Conservation (phyloP, 306 rosid genomes). For the Trifolium pratense region DNA sequence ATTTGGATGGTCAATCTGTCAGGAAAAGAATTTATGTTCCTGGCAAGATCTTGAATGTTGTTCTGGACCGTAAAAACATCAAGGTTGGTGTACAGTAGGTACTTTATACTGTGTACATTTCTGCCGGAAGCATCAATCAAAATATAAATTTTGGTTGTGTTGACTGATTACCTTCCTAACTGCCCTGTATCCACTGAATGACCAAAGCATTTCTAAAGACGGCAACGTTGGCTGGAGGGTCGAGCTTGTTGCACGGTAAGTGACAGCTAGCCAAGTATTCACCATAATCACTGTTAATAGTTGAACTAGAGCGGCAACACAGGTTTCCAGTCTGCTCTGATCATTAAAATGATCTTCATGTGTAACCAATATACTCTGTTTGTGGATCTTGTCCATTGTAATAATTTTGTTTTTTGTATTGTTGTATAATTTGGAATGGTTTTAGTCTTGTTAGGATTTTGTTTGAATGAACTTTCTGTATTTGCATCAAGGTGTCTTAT, state of each 20-base stretch:
- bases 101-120: conserved; percentile 9
- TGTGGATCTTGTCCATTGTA: not conserved
- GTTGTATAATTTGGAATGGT: not conserved
- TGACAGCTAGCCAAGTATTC: conserved; percentile 4
- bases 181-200: conserved; percentile 14
- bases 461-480: conserved; percentile 3
- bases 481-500: not conserved
- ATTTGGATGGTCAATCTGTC: conserved; percentile 64
- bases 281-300: not conserved
- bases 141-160: conserved; percentile 14
- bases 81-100: conserved; percentile 56
- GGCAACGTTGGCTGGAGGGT: conserved; percentile 4
- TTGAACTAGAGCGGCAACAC: not conserved
- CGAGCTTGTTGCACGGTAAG: conserved; percentile 20
- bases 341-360: not conserved
- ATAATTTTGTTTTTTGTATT: not conserved
- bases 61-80: conserved; percentile 69
- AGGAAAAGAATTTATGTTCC: conserved; percentile 84
- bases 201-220: conserved; percentile 13
- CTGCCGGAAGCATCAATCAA: conserved; percentile 32
- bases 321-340: not conserved
- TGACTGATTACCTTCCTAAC: conserved; percentile 35
- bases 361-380: conserved; percentile 8
- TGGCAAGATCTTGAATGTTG: conserved; percentile 85
- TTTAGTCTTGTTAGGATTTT: not conserved